Evolutionary conservation across 306 rosid genomes (phyloP).

Genomic region (barrel medic (Medicago truncatula)): DNA sequence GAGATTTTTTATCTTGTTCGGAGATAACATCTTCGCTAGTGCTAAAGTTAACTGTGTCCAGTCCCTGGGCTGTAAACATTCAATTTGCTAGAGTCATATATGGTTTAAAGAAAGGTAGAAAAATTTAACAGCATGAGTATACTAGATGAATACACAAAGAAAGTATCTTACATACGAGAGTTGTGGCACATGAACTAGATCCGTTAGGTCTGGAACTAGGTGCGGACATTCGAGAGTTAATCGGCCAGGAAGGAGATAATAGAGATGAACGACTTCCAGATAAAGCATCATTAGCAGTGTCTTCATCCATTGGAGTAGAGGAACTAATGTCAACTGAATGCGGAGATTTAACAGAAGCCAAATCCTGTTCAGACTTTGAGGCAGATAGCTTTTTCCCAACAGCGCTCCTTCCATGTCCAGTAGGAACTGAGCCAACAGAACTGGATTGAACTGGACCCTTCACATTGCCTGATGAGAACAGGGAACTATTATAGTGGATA

Average conservation of each 20-base stretch:
- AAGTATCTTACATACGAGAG: slow-evolving; percentile 85
- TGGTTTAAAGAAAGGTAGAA: slow-evolving; percentile 13
- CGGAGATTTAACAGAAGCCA: slow-evolving; percentile 81
- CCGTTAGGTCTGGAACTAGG: slow-evolving; percentile 68
- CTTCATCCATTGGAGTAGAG: slow-evolving; percentile 72
- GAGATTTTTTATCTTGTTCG: slow-evolving; percentile 66
- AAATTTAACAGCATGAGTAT: slow-evolving; percentile 13
- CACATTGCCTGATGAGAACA: slow-evolving; percentile 61
- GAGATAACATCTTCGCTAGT: slow-evolving; percentile 54
- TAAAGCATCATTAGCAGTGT: slow-evolving; percentile 65
- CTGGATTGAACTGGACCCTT: slow-evolving; percentile 74
- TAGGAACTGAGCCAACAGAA: slow-evolving; percentile 68
- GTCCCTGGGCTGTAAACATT: slow-evolving; percentile 67
- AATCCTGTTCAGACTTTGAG: slow-evolving; percentile 98
- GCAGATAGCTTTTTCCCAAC: slow-evolving; percentile 65
- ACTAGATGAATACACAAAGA: slow-evolving; percentile 46
- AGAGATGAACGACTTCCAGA: slow-evolving; percentile 70
- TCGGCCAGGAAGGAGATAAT: slow-evolving; percentile 72
- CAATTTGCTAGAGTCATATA: slow-evolving; percentile 45
- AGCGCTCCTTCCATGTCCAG: slow-evolving; percentile 68
- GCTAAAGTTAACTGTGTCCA: slow-evolving; percentile 57
- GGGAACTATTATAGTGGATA: slow-evolving; percentile 66
- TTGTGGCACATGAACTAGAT: slow-evolving; percentile 63
- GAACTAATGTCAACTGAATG: slow-evolving; percentile 69
- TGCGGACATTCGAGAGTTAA: slow-evolving; percentile 58